Evolutionary conservation across 805 yeast species (phyloP).

Genomic region (Saccharomycopsis guyanensis): DNA sequence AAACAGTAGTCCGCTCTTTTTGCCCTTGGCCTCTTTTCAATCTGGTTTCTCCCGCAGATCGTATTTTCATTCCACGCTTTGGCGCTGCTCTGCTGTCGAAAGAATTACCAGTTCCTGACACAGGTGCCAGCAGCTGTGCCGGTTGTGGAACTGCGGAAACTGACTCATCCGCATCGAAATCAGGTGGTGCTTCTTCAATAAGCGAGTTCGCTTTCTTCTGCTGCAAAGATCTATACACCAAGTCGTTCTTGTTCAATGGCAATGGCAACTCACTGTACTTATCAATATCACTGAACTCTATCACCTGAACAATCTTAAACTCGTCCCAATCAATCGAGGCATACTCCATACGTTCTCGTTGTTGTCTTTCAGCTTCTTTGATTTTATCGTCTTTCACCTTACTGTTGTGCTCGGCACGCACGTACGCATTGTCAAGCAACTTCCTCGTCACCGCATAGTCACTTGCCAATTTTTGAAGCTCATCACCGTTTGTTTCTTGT

Average conservation of each 20-base stretch:
- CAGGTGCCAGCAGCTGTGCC: constrained; percentile 17
- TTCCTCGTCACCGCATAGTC: constrained; percentile 24
- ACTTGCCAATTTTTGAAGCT: constrained; percentile 22
- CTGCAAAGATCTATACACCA: constrained; percentile 54
- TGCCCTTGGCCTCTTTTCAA: constrained; percentile 24
- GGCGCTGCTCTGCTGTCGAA: constrained; percentile 18
- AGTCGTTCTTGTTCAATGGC: constrained; percentile 51
- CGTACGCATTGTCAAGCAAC: constrained; percentile 40
- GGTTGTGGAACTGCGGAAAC: constrained; percentile 14
- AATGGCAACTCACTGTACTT: constrained; percentile 42
- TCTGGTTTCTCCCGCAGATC: constrained; percentile 67
- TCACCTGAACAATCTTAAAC: constrained; percentile 61
- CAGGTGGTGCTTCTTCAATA: constrained; percentile 38
- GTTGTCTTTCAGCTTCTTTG: constrained; percentile 23
- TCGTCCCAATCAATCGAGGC: constrained; percentile 87
- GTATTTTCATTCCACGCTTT: constrained; percentile 51
- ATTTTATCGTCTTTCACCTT: constrained; percentile 32
- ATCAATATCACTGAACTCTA: constrained; percentile 58
- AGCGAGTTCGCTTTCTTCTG: constrained; percentile 35
- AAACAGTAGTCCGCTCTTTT: neutral
- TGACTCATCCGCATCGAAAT: constrained; percentile 24
- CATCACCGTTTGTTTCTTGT: neutral
- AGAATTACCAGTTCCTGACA: neutral
- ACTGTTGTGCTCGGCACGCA: constrained; percentile 48
- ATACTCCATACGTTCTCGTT: constrained; percentile 42